Base-by-base conservation (phyloP, 176 grass and related monocot genomes). In the Phragmites australis region DNA sequence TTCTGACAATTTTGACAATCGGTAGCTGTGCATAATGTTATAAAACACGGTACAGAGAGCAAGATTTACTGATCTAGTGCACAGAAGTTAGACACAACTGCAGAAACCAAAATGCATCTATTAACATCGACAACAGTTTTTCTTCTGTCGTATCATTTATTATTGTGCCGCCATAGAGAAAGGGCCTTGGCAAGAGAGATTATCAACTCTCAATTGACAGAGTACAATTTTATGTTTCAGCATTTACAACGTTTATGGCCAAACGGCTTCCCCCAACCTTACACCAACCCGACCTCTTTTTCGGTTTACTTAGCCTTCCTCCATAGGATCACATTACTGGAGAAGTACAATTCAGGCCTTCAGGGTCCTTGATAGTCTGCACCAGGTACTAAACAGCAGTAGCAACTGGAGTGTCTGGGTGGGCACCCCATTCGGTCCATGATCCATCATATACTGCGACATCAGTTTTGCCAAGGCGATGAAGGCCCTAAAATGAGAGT, bases 401-500 rank as follows among this genome's bases (percentile, higher is more conserved):
- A 17, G 70, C 77, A 74, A 97, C 89, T 37, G 92, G 92, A 41
- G 94, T 87, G 50, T 97, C 92, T 18, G 89, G 34, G 32, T 87
- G 80, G 40, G 89, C 85, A 23, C 92, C 94, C 94, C 94, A 94
- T 51, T 97, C 92, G 0, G 92, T 92, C 94, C 92, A 97, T 57
- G 94, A 97, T 69, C 92, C 91, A 52, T 97, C 94, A 4, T 97
- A 97, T 26, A 94, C 63, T 1, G 92, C 79, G 19, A 94, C 92
- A 0, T 97, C 85, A 12, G 81, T 90, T 82, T 83, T 94, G 80
- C 94, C 91, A 23, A 94, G 85, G 18, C 89, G 89, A 72, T 97
- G 89, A 42, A 94, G 92, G 23, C 89, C 91, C 94, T 97, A 80
- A 64, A 74, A 78, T 26, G 29, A 4, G 21, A 83, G 27, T 1